Percentiles rank a stretch among this genome's conserved stretches.
These are phyloP conservation scores for Pseudohalonectria lignicola DNA, from an alignment of 2,329 filamentous ascomycete genomes.

Conservation along the genomic window DNA sequence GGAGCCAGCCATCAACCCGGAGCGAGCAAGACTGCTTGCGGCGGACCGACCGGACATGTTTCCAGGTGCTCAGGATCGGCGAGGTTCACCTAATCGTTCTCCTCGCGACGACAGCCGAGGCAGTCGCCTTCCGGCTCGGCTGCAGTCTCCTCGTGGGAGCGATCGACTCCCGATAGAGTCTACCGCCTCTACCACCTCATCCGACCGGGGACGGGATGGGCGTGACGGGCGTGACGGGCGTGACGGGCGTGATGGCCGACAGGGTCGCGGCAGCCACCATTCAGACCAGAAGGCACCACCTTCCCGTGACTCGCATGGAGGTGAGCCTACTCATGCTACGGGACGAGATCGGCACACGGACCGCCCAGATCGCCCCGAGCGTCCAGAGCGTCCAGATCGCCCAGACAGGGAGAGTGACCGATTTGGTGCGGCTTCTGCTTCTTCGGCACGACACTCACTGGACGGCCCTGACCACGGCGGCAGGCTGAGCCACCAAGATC, in stretches of 20 bases:
- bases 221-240: neutral
- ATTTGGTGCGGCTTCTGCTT: constrained; percentile 29
- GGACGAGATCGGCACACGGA: constrained; percentile 18
- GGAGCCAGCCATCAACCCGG: constrained; percentile 43
- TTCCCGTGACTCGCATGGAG: constrained; percentile 1
- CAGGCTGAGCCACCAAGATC: constrained; percentile 42
- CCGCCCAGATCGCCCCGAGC: no score
- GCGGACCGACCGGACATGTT: constrained; percentile 26
- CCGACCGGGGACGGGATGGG: constrained; percentile 1
- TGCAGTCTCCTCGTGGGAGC: constrained; percentile 38
- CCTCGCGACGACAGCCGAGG: constrained; percentile 33
- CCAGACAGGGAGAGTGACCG: constrained; percentile 24
- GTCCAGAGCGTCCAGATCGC: no score
- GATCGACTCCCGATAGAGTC: constrained; percentile 15
- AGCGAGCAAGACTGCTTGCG: constrained; percentile 38
- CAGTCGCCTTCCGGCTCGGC: constrained; percentile 21
- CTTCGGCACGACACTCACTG: constrained; percentile 18
- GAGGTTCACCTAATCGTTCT: constrained; percentile 22
- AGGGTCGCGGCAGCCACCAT: neutral
- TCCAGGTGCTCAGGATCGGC: constrained; percentile 32
- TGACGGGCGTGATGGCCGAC: neutral
- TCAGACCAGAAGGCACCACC: neutral
- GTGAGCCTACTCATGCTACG: constrained; percentile 3
- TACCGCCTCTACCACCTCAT: neutral
- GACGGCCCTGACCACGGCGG: constrained; percentile 41